Base-by-base conservation (phyloP, 352 stramenopile species). In the Aphanomyces astaci region DNA sequence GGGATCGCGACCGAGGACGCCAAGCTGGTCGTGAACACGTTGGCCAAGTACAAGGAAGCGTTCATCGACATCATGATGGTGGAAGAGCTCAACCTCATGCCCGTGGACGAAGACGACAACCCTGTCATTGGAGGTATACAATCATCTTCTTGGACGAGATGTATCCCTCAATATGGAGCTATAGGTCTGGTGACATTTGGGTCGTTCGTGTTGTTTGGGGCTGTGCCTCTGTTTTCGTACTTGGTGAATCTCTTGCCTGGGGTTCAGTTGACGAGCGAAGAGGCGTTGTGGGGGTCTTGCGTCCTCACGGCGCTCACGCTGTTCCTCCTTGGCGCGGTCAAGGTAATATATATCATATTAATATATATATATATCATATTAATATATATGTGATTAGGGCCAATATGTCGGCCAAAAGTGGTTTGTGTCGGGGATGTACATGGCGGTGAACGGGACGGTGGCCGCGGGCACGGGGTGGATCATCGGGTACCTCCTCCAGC, bases 1-100 rank as follows among this genome's bases (percentile, higher is more conserved):
- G 94, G 95, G 24, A 96, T 98, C 74, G 82, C 76, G 4, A 85
- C 76, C 17, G 82, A 96, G 4, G 94, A 98, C 82, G 94, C 95
- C 4, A 80, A 79, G 57, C 71, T 90, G 7, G 89, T 98, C 2
- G 91, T 98, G 56, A 78, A 89, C 63, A 98, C 91, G 32, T 88
- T 98, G 77, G 79, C 93, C 63, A 98, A 98, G 80, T 98, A 98
- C 81, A 96, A 97, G 69, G 88, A 98, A 57, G 96, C 97, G 31
- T 98, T 98, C 77, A 92, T 98, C 36, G 94, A 98, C 79, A 87
- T 98, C 59, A 98, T 98, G 95, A 98, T 98, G 92, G 77, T 94
- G 24, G 90, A 98, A 69, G 95, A 98, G 76, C 86, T 98, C 54
- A 89, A 97, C 63, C 76, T 98, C 64, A 95, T 97, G 81, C 89